Base-by-base conservation (phyloP, 192 early-diverging fungal genomes). In the Neocallimastix lanati region DNA sequence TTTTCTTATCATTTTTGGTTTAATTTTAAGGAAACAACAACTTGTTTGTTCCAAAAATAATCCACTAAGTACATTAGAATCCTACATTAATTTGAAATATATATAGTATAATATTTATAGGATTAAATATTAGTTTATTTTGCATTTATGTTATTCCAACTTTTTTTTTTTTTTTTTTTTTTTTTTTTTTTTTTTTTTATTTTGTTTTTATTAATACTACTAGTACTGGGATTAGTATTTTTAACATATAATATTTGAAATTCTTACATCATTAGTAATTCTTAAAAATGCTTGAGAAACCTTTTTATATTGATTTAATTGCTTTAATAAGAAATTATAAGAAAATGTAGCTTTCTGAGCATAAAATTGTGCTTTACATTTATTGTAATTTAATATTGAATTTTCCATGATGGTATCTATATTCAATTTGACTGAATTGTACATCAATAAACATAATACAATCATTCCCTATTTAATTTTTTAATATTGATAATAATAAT, bases 11-110 rank as follows among this genome's bases (percentile, higher is more conserved):
- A 93, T 91, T 1, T 93, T 89, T 2, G 88, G 89, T 13, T 40
- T 81, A 18, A 84, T 36, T 77, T 88, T 88, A 28, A 96, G 78
- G 81, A 91, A 94, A 30, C 92, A 91, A 38, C 93, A 90, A 0
- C 95, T 95, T 0, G 96, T 94, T 82, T 98, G 96, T 83, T 99
- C 97, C 76, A 94, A 83, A 76, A 95, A 90, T 40, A 97, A 81
- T 0, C 92, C 95, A 80, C 89, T 90, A 28, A 93, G 87, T 6
- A 94, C 80, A 78, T 93, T 92, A 21, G 92, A 93, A 67, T 93
- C 91, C 92, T 93, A 78, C 2, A 28, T 13, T 84, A 18, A 82
- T 21, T 28, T 28, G 4, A 78, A 58, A 58, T 79, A 82, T n/a
- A n/a, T n/a, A n/a, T n/a, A n/a, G n/a, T n/a, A n/a, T n/a, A n/a